Evolutionary conservation across 805 yeast genomes (phyloP), one percentile per base, ranked within the genome.

Genomic region (Zygoascus biomembranicola): DNA sequence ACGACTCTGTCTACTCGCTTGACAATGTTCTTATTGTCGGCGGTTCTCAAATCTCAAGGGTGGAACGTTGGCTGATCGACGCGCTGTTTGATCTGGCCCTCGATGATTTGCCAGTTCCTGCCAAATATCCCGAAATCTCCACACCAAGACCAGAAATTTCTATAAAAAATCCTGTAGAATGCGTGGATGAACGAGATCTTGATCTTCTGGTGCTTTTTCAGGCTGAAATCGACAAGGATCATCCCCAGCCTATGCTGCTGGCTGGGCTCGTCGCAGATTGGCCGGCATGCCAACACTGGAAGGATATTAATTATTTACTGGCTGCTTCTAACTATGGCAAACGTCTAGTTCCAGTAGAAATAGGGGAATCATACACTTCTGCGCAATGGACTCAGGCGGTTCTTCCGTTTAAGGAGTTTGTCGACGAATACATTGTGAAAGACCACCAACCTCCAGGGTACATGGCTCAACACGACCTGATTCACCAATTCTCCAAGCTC

Each of bases 281-380:
- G 61, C 60, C 59, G n/a, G 61, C 61, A 5, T 31, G 44, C 11
- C 28, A 48, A 28, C 37, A 19, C n/a, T 63, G 66, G 66, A 63
- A 61, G 35, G 44, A 49, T 14, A 18, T 50, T 3, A 43, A 41
- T 18, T 63, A 63, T 49, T 45, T 63, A 10, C 55, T 61, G 9
- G 14, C 43, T 18, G 51, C 41, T 13, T 51, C 61, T 13, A 31
- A 52, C 52, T 37, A 52, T 52, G 19, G 49, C 20, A 26, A 46
- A 46, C 52, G 66, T 16, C 49, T 58, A 13, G 66, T 63, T 2
- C 66, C 66, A 3, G 59, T 63, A 8, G 66, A 63, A 43, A 52
- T 63, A 10, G 66, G 66, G 4, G 32, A 47, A 14, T 49, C 57
- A 9, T 63, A 63, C 47, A 54, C 55, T 8, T 35, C 54, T 10